phyloP scores from a whole-genome alignment of 2,329 filamentous ascomycete species.

The Colletotrichum liaoningense region DNA sequence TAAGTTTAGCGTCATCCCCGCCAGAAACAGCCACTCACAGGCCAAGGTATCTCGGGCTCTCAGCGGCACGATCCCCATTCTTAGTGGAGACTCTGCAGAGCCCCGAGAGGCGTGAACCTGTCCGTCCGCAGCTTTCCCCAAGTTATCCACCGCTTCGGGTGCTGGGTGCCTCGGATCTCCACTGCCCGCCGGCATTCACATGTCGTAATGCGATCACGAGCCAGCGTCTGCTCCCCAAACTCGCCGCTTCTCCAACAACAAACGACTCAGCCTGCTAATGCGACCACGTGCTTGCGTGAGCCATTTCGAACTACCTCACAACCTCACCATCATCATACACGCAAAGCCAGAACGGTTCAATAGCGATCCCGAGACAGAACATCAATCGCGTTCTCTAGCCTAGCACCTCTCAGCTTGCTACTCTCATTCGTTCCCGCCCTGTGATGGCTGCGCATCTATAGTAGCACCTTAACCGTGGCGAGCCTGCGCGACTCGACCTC shows the following conservation, averaged over 20 bases:
- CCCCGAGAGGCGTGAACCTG: conserved; percentile 1
- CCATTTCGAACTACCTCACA: background rate
- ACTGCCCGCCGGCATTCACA: conserved; percentile 33
- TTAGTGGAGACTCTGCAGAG: conserved; percentile 16
- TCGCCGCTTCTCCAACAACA: conserved; percentile 15
- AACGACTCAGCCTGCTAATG: conserved; percentile 27
- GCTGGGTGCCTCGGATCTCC: conserved; percentile 35
- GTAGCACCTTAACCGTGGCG: conserved; percentile 18
- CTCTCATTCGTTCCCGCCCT: background rate
- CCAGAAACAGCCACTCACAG: conserved; percentile 30
- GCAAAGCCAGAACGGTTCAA: conserved; percentile 8
- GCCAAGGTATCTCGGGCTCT: background rate
- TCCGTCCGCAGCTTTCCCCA: conserved; percentile 28
- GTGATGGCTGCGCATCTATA: conserved; percentile 35
- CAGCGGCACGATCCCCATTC: background rate
- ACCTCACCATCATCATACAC: background rate
- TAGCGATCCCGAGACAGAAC: conserved; percentile 6
- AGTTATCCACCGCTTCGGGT: conserved; percentile 35
- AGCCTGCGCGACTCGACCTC: conserved; percentile 32
- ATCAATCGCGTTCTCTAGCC: conserved; percentile 1
- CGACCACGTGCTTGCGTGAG: conserved; percentile 30
- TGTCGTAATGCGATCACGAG: conserved; percentile 36
- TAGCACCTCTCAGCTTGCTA: background rate
- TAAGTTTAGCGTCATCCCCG: conserved; percentile 24
- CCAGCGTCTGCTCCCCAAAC: conserved; percentile 15